Base-by-base conservation (phyloP, 2,329 filamentous ascomycete species). In the Clonostachys byssicola region DNA sequence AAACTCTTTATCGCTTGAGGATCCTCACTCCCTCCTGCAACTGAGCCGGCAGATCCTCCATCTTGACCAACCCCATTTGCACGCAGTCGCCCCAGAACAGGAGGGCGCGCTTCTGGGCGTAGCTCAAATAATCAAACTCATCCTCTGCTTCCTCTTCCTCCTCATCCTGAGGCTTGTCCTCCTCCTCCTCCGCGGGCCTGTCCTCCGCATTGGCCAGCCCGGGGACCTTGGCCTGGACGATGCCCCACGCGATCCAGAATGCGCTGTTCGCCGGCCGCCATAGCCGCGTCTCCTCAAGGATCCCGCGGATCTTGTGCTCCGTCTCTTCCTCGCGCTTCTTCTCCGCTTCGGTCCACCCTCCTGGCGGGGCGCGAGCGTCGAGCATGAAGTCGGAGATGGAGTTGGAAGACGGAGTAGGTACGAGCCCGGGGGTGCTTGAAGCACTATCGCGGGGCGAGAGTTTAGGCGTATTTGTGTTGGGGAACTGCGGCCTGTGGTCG, bases 41-140 rank as follows among this genome's bases (percentile, higher is more conserved):
- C n/a, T 74, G 73, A 54, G 79, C 75, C 0, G 91, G 90, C 54
- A 99, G 68, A 20, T 96, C 90, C 55, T 92, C 86, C 51, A 75
- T 65, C 61, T 78, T 82, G 38, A 94, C 75, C 38, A 99, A 68
- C 0, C 91, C 91, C 66, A 95, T 67, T 47, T 77, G 72, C 47
- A 97, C 71, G 45, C 90, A 84, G 69, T 99, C 94, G 2, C 91
- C 92, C 88, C 92, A 95, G 70, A 99, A 94, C 67, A 96, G 94
- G 70, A 94, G 75, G 0, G 90, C 92, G 13, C 94, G 78, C 54
- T 96, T 89, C 67, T 96, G 89, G 8, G 94, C 85, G 67, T 97
- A 99, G 12, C 80, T 82, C 20, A 99, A 74, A 64, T 97, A 99
- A 66, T 99, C 92, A 61, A 97, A 99, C 59, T 89, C 88, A 40